phyloP scores from a whole-genome alignment of 805 yeast genomes.

The Komagataella kurtzmanii region DNA sequence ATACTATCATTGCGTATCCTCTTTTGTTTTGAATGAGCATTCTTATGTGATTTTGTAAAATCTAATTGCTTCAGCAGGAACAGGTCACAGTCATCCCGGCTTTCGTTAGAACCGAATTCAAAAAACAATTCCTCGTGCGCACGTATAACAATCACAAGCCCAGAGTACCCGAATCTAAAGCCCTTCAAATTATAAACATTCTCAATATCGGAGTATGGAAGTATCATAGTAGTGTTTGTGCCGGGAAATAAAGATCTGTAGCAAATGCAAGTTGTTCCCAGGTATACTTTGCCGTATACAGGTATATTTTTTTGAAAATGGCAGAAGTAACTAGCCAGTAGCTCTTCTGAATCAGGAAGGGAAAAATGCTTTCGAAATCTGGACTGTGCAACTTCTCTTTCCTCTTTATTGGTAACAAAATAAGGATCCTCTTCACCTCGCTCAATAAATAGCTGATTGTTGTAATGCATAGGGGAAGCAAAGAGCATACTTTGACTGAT shows the following conservation, averaged over 20 bases:
- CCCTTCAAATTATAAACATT: constrained; percentile 57
- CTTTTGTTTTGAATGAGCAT: constrained; percentile 4
- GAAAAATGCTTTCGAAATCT: constrained; percentile 59
- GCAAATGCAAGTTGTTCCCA: constrained; percentile 60
- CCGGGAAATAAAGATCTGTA: constrained; percentile 75
- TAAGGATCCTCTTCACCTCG: constrained; percentile 33
- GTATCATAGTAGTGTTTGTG: constrained; percentile 62
- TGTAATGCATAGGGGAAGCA: constrained; percentile 52
- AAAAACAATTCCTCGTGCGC: constrained; percentile 70
- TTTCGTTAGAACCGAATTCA: constrained; percentile 52
- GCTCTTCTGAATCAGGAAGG: constrained; percentile 30
- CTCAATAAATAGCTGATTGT: constrained; percentile 21
- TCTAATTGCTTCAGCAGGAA: constrained; percentile 40
- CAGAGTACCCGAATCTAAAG: constrained; percentile 54
- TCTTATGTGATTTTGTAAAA: constrained; percentile 14
- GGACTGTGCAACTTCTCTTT: constrained; percentile 31
- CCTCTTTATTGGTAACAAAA: constrained; percentile 29
- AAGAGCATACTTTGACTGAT: constrained; percentile 29
- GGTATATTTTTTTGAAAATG: constrained; percentile 64
- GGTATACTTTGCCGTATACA: constrained; percentile 68
- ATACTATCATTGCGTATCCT: constrained; percentile 14
- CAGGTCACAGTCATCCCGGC: constrained; percentile 63
- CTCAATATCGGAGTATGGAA: constrained; percentile 67
- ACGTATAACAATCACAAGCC: constrained; percentile 52
- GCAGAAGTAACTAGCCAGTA: constrained; percentile 59